Conservation (phyloP, 345 rosid species). For the Acer campestre region DNA sequence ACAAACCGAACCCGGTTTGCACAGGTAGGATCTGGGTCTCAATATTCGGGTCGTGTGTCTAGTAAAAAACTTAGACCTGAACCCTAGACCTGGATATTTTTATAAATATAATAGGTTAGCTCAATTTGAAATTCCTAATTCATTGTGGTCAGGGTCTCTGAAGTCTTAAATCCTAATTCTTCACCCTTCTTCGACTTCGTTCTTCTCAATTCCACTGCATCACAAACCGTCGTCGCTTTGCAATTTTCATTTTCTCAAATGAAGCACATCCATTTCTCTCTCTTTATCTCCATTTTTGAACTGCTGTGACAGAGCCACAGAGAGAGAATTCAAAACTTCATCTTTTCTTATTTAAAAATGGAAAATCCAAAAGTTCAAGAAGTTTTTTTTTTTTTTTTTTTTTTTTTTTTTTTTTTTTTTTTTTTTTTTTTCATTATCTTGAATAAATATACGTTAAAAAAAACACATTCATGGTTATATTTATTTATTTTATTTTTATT, state of each 20-base stretch:
- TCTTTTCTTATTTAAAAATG: slow-evolving; percentile 25
- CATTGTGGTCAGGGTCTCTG: too few relatives aligned
- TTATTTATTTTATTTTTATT: neutral
- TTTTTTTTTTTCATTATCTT: neutral
- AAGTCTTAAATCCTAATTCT: too few relatives aligned
- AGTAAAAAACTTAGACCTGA: too few relatives aligned
- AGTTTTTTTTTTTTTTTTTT: slow-evolving; percentile 21
- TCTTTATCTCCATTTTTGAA: neutral
- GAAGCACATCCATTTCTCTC: neutral
- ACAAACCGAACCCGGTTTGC: too few relatives aligned
- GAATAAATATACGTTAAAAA: neutral
- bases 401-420: too few relatives aligned
- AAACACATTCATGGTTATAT: too few relatives aligned
- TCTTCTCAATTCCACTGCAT: neutral
- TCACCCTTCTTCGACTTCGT: too few relatives aligned
- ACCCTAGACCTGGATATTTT: too few relatives aligned
- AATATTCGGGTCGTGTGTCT: too few relatives aligned
- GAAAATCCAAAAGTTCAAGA: slow-evolving; percentile 49
- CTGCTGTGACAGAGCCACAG: neutral
- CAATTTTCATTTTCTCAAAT: neutral
- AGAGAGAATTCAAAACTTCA: neutral
- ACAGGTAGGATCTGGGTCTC: too few relatives aligned
- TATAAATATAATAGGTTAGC: too few relatives aligned
- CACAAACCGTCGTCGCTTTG: slow-evolving; percentile 1
- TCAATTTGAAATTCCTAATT: too few relatives aligned